Evolutionary conservation across 2,329 filamentous ascomycete genomes (phyloP), one percentile per base, ranked within the genome.

Genomic region (Penicillium frequentans): DNA sequence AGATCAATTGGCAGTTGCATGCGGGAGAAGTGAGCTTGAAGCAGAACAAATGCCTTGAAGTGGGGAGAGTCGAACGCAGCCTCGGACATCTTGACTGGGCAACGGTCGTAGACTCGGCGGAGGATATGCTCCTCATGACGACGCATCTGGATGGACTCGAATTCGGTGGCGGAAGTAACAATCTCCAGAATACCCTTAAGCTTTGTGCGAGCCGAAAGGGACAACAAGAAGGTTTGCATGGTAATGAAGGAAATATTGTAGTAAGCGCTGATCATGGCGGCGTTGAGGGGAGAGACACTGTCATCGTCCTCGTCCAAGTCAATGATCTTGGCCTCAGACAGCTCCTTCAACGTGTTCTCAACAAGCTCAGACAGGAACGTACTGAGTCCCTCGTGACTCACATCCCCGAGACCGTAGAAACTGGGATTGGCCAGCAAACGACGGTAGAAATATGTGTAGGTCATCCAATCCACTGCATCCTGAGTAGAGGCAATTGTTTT

Each of bases 161-260:
- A 99, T 72, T 99, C 95, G 1, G 92, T 96, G 5, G 96, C 96
- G 1, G 95, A 96, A 1, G 95, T 97, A 59, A 98, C 88, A 67
- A 99, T 98, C 75, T 99, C 95, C 54, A 99, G 82, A 44, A 99
- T 93, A 47, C 92, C 92, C 83, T 99, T 99, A 63, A 99, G 86
- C 80, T 96, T 98, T 4, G 93, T 98, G 65, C 89, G 89, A 43
- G 87, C 87, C 54, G 86, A 93, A 47, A 99, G 83, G 14, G 95
- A 99, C 55, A 99, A 82, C 51, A 99, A 81, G 82, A 99, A 93
- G 0, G 95, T 99, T 78, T 99, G 93, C 93, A 99, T 99, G 3
- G 95, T 99, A 74, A 96, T 90, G 78, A 97, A 98, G 6, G 93
- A 97, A 70, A 99, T 96, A 76, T 97, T 98, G 83, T 99, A 99